phyloP scores from a whole-genome alignment of 305 asterid genomes.

The Fraxinus baroniana region DNA sequence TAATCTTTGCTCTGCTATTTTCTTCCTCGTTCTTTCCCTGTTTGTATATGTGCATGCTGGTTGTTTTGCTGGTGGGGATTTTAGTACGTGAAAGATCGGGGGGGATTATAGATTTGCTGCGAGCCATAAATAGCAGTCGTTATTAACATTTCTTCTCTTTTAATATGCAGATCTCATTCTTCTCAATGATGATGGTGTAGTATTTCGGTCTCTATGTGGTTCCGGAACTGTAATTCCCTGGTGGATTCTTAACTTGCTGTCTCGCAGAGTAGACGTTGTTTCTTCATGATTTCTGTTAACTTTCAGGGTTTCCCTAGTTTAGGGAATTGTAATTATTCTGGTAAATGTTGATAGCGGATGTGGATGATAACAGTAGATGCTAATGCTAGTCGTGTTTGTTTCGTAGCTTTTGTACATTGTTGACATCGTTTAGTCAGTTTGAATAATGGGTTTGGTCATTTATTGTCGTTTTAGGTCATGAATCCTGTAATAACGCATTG shows the following conservation, averaged over 20 bases:
- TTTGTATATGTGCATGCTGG: background rate
- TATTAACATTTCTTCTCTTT: background rate
- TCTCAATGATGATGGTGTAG: slow-evolving; percentile 22
- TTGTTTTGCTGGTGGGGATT: background rate
- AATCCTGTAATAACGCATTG: background rate
- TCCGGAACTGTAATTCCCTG: slow-evolving; percentile 7
- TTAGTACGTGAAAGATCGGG: background rate
- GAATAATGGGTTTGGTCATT: slow-evolving; percentile 14
- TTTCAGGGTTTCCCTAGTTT: slow-evolving; percentile 10
- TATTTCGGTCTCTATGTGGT: background rate
- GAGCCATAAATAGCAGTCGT: background rate
- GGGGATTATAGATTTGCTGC: background rate
- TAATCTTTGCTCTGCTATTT: background rate
- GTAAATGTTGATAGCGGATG: slow-evolving; percentile 21
- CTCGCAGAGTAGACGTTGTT: slow-evolving; percentile 3
- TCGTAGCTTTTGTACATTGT: slow-evolving; percentile 21
- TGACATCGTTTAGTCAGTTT: slow-evolving; percentile 23
- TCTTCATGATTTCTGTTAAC: slow-evolving; percentile 10
- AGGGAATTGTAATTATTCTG: slow-evolving; percentile 3
- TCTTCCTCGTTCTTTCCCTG: background rate
- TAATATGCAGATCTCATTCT: slow-evolving; percentile 25
- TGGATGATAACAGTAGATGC: slow-evolving; percentile 16
- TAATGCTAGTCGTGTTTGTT: slow-evolving; percentile 1
- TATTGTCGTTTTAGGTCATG: slow-evolving; percentile 4
- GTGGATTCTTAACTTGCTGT: slow-evolving; percentile 14